Percentiles rank a stretch among this genome's conserved stretches.
These are phyloP conservation scores for Colletotrichum higginsianum DNA, from an alignment of 2,329 filamentous ascomycete species.

Conservation along the genomic window DNA sequence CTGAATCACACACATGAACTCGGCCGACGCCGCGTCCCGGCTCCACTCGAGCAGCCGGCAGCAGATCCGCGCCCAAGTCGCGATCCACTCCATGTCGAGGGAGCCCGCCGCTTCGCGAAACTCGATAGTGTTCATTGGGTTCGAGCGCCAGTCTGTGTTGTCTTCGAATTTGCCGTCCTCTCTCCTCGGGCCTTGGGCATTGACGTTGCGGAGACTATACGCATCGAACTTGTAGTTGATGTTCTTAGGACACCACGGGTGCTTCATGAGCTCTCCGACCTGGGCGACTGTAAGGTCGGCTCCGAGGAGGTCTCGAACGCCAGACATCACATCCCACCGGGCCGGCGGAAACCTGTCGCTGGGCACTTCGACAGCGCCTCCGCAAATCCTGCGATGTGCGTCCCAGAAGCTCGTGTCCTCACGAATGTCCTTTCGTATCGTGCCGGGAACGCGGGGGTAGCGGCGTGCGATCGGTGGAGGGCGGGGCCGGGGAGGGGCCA, in stretches of 20 bases:
- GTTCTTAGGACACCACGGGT: slow-evolving; percentile 12
- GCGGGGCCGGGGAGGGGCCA: slow-evolving; percentile 27
- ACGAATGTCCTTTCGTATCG: slow-evolving; percentile 23
- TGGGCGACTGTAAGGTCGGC: slow-evolving; percentile 32
- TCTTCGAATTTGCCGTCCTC: slow-evolving; percentile 1
- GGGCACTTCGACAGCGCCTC: neutral
- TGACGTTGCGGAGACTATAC: slow-evolving; percentile 14
- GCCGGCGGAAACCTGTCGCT: neutral
- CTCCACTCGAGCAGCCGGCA: slow-evolving; percentile 50
- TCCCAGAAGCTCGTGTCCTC: slow-evolving; percentile 10
- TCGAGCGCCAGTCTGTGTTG: neutral
- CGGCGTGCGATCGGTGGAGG: slow-evolving; percentile 30
- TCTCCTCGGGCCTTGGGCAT: neutral
- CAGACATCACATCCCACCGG: slow-evolving; percentile 39
- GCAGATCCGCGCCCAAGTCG: slow-evolving; percentile 53
- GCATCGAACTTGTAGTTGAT: slow-evolving; percentile 37
- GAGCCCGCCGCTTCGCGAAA: slow-evolving; percentile 55
- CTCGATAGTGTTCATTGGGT: slow-evolving; percentile 50
- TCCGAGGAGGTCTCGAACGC: slow-evolving; percentile 39
- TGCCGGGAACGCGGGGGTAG: slow-evolving; percentile 30
- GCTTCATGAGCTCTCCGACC: slow-evolving; percentile 32
- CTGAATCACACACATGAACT: slow-evolving; percentile 48
- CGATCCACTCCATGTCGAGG: slow-evolving; percentile 53
- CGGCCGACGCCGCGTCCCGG: slow-evolving; percentile 48
- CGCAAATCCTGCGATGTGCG: slow-evolving; percentile 4